Base-by-base conservation (phyloP, 2,329 filamentous ascomycete species). In the Cercospora sp. region DNA sequence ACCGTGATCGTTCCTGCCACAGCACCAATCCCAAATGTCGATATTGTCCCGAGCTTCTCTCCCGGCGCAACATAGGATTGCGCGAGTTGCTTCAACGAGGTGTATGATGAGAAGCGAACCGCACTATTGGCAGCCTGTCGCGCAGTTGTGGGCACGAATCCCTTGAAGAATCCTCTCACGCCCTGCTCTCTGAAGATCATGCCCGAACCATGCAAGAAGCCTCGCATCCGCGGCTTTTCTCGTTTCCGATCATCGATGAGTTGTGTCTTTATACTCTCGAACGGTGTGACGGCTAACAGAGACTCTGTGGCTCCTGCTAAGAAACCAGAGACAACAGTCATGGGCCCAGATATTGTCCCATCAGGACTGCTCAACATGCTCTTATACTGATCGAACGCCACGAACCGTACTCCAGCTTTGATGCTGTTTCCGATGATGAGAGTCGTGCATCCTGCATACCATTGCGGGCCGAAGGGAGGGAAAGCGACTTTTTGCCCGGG, bases 391-490 rank as follows among this genome's bases (percentile, higher is more conserved):
- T 99, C 95, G 79, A 98, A 99, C 0, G 95, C 93, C 66, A 98
- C 92, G 77, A 99, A 99, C 73, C 93, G 90, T 71, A 98, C 96
- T 68, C 93, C 95, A 42, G 95, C 95, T 84, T 99, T 99, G 78
- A 95, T 86, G 63, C 93, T 96, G 82, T 99, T 99, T 69, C 95
- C 95, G 73, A 98, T 93, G 68, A 99, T 97, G 78, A 97, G 83
- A 30, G 95, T 98, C 58, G 95, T 98, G 83, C 95, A 99, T 42
- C 95, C 95, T 12, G 95, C 94, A 80, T 99, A 99, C 95, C 95
- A 99, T 80, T 97, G 93, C 74, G 82, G 85, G 60, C 95, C 95
- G 77, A 98, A 98, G 10, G 92, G 92, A 53, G 95, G 95, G 91
- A 93, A 97, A 63, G 94, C 93, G 31, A 97, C 87, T 83, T 97